These are phyloP conservation scores for Ophiostoma ips DNA, from an alignment of 2,329 filamentous ascomycete genomes.

Conservation along the genomic window DNA sequence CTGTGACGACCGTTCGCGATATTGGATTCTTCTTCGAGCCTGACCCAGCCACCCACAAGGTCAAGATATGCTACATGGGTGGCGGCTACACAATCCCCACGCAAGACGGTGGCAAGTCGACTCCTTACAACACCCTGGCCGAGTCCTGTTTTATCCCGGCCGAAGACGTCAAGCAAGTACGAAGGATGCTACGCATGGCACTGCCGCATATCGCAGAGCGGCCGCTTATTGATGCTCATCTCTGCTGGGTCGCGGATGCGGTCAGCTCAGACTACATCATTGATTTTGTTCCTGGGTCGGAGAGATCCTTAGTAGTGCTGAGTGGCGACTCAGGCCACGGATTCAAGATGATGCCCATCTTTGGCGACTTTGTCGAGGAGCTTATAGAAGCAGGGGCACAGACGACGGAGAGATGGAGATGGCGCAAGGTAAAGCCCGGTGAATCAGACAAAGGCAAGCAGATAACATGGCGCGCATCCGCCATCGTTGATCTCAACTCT, in stretches of 20 bases:
- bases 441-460: too few relatives aligned
- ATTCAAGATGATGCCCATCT: constrained; percentile 4
- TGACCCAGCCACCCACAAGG: constrained; percentile 36
- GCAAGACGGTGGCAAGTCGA: background rate
- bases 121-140: background rate
- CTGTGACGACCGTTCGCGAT: constrained; percentile 46
- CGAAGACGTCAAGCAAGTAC: background rate
- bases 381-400: background rate
- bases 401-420: too few relatives aligned
- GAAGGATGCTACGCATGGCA: background rate
- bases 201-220: background rate
- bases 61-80: constrained; percentile 34
- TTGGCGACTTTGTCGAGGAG: background rate
- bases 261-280: background rate
- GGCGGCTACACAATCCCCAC: background rate
- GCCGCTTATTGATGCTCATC: background rate
- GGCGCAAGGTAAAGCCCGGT: too few relatives aligned
- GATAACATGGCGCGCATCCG: too few relatives aligned
- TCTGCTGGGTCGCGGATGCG: background rate
- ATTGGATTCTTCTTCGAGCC: constrained; percentile 32
- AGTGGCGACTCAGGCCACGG: constrained; percentile 2
- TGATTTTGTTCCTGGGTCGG: constrained; percentile 14
- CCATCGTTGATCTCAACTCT: too few relatives aligned
- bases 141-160: background rate
- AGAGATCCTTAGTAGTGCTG: constrained; percentile 15